Base-by-base conservation (phyloP, 345 rosid genomes). In the Dipteronia dyeriana region DNA sequence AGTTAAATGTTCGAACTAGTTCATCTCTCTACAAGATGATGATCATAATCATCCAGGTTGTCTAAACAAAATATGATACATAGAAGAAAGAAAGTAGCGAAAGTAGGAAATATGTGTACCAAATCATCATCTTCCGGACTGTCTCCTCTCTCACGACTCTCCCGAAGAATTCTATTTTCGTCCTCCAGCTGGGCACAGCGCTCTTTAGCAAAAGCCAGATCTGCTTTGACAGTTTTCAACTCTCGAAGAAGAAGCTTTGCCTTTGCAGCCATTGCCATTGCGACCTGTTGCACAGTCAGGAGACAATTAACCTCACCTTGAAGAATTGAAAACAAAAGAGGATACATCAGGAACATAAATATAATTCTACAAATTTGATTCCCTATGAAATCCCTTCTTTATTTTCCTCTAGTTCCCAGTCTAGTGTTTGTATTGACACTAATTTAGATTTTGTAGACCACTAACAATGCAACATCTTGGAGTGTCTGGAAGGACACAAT, bases 181-280 rank as follows among this genome's bases (percentile, higher is more conserved):
- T 93, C 96, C 80, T 95, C 99, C 67, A 95, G 87, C 88, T 95
- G 99, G 26, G 96, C 89, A 76, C 97, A 92, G 76, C 98, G 89
- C 76, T 88, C 93, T 84, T 89, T 95, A 41, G 98, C 96, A 78
- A 95, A 95, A 26, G 97, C 97, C 62, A 94, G 81, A 82, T 94
- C 99, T 54, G 99, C 97, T 86, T 92, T 95, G 26, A 95, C 89
- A 38, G 97, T 95, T 85, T 95, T 95, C 76, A 90, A 80, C 87
- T 95, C 99, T 61, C 99, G 90, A 72, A 94, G 97, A 70, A 95
- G 96, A 64, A 95, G 92, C 84, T 95, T 95, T 82, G 99, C 96
- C 85, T 95, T 95, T 19, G 99, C 97, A 81, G 99, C 99, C 91
- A 92, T 95, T 77, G 99, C 98, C 97, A 94, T 93, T 67, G 98